Conservation (phyloP, 495 filamentous ascomycete species). For the Cairneyella variabilis region DNA sequence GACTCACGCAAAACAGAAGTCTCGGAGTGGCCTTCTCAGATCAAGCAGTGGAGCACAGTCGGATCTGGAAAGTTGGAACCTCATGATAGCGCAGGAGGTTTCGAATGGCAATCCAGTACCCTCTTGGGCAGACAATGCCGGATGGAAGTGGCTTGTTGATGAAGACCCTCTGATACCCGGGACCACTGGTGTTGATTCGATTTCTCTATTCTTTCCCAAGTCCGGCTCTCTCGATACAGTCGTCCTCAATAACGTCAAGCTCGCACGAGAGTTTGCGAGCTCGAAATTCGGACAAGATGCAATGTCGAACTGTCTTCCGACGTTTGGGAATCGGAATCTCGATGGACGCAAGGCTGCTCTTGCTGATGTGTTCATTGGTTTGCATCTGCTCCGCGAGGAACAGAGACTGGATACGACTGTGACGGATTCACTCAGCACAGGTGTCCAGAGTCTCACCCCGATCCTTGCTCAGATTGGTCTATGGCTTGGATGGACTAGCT, state of each 20-base stretch:
- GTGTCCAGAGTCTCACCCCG: constrained; percentile 55
- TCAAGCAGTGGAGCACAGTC: constrained; percentile 53
- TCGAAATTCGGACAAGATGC: constrained; percentile 47
- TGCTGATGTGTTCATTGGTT: constrained; percentile 64
- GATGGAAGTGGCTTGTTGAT: constrained; percentile 74
- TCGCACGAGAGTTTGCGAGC: constrained; percentile 45
- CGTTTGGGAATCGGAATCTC: constrained; percentile 47
- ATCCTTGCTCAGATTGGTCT: constrained; percentile 74
- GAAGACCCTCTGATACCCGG: constrained; percentile 29
- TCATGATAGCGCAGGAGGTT: constrained; percentile 54
- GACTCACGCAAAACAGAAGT: constrained; percentile 18
- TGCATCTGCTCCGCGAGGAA: constrained; percentile 87
- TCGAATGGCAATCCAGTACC: constrained; percentile 23
- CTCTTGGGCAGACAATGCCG: constrained; percentile 60
- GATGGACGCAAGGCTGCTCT: constrained; percentile 55
- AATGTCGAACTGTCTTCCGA: constrained; percentile 59
- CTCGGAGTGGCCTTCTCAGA: constrained; percentile 43
- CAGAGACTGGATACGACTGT: constrained; percentile 73
- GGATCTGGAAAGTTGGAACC: constrained; percentile 56
- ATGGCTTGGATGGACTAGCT: constrained; percentile 82
- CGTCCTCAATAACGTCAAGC: constrained; percentile 20
- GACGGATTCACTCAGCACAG: constrained; percentile 47
- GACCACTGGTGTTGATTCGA: constrained; percentile 2
- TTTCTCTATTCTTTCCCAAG: constrained; percentile 17
- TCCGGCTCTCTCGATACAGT: constrained; percentile 33